Conservation (phyloP, 2,329 filamentous ascomycete species). For the Phyllosticta capitalensis region DNA sequence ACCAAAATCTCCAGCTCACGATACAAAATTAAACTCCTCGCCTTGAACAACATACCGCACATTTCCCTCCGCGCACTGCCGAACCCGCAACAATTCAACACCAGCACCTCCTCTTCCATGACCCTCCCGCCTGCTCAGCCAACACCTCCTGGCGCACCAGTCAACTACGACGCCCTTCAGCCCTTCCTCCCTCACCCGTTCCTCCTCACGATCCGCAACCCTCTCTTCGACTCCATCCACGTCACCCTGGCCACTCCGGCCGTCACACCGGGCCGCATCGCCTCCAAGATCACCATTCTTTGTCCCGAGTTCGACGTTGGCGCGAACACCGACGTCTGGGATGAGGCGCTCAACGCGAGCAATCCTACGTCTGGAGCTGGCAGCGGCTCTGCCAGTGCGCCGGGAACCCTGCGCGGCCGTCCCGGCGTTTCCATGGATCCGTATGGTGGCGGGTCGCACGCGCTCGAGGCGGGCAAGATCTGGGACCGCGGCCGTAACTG, state of each 20-base stretch:
- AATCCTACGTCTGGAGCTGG: conserved; percentile 1
- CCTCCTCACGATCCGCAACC: conserved; percentile 84
- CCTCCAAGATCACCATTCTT: conserved; percentile 71
- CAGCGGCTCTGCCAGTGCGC: background rate
- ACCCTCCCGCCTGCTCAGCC: conserved; percentile 19
- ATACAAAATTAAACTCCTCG: conserved; percentile 87
- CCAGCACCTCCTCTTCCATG: background rate
- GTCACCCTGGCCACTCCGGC: conserved; percentile 76
- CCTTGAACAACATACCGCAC: conserved; percentile 72
- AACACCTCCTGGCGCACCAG: conserved; percentile 18
- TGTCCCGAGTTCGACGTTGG: conserved; percentile 93
- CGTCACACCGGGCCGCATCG: conserved; percentile 26
- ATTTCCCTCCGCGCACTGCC: conserved; percentile 60
- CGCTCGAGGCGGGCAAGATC: conserved; percentile 84
- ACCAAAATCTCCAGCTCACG: conserved; percentile 79
- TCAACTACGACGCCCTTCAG: conserved; percentile 39
- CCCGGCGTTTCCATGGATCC: conserved; percentile 15
- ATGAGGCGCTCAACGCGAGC: conserved; percentile 61
- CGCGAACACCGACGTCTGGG: conserved; percentile 88
- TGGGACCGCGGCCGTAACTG: conserved; percentile 92
- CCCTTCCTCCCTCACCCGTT: conserved; percentile 58
- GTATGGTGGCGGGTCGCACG: conserved; percentile 18
- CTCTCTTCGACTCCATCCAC: conserved; percentile 82
- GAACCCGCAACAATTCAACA: conserved; percentile 21
- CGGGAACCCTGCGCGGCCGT: background rate